Evolutionary conservation across 345 rosid genomes (phyloP).

Genomic region (Camelina sativa): DNA sequence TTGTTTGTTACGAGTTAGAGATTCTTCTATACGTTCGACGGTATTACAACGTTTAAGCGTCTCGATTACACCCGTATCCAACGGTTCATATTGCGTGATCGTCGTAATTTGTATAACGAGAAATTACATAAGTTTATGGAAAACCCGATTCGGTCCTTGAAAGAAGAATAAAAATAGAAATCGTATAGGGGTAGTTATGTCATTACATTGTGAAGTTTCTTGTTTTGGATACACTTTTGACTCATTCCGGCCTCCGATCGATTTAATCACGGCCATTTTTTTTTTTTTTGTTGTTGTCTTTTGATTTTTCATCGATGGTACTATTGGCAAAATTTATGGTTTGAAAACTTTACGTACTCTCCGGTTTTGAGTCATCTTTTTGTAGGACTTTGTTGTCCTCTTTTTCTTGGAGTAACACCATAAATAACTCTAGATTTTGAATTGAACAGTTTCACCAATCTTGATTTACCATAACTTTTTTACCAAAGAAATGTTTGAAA

Average conservation of each 20-base stretch:
- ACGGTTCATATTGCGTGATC: constrained; percentile 32
- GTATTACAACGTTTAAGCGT: constrained; percentile 34
- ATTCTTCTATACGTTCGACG: background rate
- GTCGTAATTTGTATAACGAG: background rate
- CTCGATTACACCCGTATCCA: constrained; percentile 34
- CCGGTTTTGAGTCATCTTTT: constrained; percentile 3
- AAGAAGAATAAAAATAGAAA: constrained; percentile 18
- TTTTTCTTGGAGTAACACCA: background rate
- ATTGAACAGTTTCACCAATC: no score
- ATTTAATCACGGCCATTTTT: constrained; percentile 25
- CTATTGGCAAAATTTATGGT: constrained; percentile 12
- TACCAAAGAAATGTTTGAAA: background rate
- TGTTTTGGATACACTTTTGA: constrained; percentile 33
- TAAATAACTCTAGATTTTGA: no score
- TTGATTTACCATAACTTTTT: background rate
- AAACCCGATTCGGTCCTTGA: constrained; percentile 1
- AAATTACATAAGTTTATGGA: background rate
- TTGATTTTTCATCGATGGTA: background rate
- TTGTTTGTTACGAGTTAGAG: constrained; percentile 22
- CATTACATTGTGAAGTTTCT: background rate
- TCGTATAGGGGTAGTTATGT: background rate
- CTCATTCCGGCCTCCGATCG: constrained; percentile 34
- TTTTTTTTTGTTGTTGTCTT: background rate
- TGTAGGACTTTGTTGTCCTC: constrained; percentile 24
- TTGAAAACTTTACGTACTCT: background rate